Conservation (phyloP, 305 asterid species). For the Fraxinus albicans region DNA sequence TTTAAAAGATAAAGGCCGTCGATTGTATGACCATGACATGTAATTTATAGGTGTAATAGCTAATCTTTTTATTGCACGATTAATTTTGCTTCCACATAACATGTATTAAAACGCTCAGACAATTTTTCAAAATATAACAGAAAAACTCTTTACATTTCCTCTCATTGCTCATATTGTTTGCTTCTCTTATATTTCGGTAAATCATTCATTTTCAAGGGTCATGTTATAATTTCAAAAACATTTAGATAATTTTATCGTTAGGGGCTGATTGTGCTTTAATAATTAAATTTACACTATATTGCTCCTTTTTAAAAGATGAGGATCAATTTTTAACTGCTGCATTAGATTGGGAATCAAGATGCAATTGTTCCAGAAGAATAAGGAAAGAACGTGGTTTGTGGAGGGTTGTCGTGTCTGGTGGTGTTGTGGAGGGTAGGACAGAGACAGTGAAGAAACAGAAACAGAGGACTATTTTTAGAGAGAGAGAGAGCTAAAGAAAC, state of each 20-base stretch:
- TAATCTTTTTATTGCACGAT: not conserved
- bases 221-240: not conserved
- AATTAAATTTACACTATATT: not conserved
- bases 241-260: not conserved
- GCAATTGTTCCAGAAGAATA: not conserved
- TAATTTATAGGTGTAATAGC: not conserved
- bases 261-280: not conserved
- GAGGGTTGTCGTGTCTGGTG: conserved; percentile 20
- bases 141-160: not conserved
- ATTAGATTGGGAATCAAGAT: not conserved
- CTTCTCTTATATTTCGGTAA: not conserved
- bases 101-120: not conserved
- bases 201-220: not conserved
- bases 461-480: conserved; percentile 43
- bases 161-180: not conserved
- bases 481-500: conserved; percentile 32
- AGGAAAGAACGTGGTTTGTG: conserved; percentile 20
- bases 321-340: not conserved
- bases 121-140: no score
- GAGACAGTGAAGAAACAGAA: conserved; percentile 33
- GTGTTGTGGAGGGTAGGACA: conserved; percentile 25
- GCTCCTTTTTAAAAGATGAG: not conserved
- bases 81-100: not conserved
- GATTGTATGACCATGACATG: not conserved
- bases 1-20: not conserved